Evolutionary conservation across 192 early-diverging fungal genomes (phyloP).

Genomic region (Powellomyces hirtus): DNA sequence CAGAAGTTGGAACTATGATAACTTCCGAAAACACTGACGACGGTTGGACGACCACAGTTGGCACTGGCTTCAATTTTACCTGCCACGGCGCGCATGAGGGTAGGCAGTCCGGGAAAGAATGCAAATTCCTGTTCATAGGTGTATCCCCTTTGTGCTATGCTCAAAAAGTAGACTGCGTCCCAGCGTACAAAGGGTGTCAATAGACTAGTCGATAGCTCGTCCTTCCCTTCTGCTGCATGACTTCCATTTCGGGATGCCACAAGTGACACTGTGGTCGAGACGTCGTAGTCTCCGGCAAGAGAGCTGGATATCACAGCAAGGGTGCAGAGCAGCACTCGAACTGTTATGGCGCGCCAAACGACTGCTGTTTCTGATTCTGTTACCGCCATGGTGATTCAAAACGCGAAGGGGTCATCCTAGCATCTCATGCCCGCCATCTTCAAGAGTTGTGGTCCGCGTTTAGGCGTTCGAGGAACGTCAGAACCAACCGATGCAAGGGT

Average conservation of each 20-base stretch:
- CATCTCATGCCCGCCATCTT: no score
- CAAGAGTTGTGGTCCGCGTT: no score
- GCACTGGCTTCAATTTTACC: neutral
- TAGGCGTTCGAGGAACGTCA: no score
- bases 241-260: neutral
- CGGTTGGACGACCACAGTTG: neutral
- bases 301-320: constrained; percentile 49
- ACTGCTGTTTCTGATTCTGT: no score
- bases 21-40: no score
- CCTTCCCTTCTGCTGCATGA: no score
- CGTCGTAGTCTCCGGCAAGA: constrained; percentile 58
- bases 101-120: constrained; percentile 80
- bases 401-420: no score
- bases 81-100: constrained; percentile 56
- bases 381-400: no score
- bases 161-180: constrained; percentile 87
- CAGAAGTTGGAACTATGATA: no score
- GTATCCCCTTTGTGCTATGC: constrained; percentile 74
- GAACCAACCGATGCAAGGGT: no score
- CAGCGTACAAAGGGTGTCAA: constrained; percentile 67
- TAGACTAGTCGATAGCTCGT: no score
- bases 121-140: constrained; percentile 86
- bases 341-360: neutral
- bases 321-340: constrained; percentile 29
- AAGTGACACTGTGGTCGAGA: constrained; percentile 39